Evolutionary conservation across 2,329 filamentous ascomycete species (phyloP), one percentile per base, ranked within the genome.

Genomic region (Ambrosiella cleistominuta): DNA sequence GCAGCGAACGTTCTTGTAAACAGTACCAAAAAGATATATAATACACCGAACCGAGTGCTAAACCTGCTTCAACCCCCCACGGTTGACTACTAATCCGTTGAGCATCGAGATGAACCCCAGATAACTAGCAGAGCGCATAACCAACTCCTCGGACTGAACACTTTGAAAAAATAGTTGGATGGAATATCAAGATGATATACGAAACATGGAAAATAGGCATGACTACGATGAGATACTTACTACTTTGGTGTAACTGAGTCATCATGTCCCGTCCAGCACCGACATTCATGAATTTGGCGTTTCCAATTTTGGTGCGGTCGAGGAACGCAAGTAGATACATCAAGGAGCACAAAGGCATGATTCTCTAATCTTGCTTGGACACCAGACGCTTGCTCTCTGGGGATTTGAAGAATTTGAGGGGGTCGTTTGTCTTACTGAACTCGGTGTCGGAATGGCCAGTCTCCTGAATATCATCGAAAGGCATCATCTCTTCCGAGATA

Each of bases 1-100:
- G 76, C n/a, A 87, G 69, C 19, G 82, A 84, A 2, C 86, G 75
- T 68, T 89, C 85, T 15, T 79, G 75, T 63, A 80, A 79, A 50
- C 77, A 81, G 67, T 89, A 89, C 75, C 86, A 88, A 61, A 87
- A 80, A 0, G 85, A 88, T 53, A 89, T 71, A 63, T 86, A 87
- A 67, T 81, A 71, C 0, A 80, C 77, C 63, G 86, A 69, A 0
- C 82, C 82, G 0, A 82, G 82, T 61, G 87, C 87, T 1, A 88
- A 69, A 0, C 84, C 85, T 3, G 83, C 84, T 69, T 89, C 85
- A 47, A 84, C 78, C 4, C 76, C 2, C 69, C 75, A 64, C 80
- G 88, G 64, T 68, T 81, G 37, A 80, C 74, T 1, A 79, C 77
- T 4, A 83, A 74, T 0, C 84, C 85, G 1, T 84, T 80, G 57